These are phyloP conservation scores for Alternaria novae-zelandiae DNA, from an alignment of 2,329 filamentous ascomycete species.

Conservation along the genomic window DNA sequence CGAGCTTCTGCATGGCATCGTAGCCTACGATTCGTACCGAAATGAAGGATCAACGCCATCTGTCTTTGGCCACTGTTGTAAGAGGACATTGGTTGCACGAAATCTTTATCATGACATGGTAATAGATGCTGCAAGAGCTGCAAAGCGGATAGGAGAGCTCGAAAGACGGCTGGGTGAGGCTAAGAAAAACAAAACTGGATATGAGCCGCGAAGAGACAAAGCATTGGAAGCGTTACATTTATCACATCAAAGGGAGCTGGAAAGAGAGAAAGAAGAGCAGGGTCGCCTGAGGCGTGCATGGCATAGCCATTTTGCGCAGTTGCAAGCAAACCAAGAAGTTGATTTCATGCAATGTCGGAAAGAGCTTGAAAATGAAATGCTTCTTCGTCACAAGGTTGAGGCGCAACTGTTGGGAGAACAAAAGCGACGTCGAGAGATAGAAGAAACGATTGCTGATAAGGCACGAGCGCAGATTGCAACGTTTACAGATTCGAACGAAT, in stretches of 20 bases:
- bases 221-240: too few relatives aligned
- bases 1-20: slow-evolving; percentile 1
- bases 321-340: too few relatives aligned
- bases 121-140: not conserved
- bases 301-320: too few relatives aligned
- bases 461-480: not conserved
- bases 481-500: not conserved
- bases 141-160: not conserved
- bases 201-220: too few relatives aligned
- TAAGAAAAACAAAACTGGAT: too few relatives aligned
- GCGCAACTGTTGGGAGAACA: not conserved
- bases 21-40: not conserved
- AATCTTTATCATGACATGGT: not conserved
- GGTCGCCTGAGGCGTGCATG: too few relatives aligned
- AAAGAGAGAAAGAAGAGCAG: too few relatives aligned
- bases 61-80: slow-evolving; percentile 15
- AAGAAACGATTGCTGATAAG: not conserved
- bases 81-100: not conserved
- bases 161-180: not conserved
- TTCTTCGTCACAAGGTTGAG: too few relatives aligned
- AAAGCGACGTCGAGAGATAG: too few relatives aligned
- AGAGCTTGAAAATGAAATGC: too few relatives aligned
- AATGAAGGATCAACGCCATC: not conserved
- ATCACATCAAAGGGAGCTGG: too few relatives aligned
- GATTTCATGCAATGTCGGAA: too few relatives aligned